Evolutionary conservation across 2,329 filamentous ascomycete genomes (phyloP).

Genomic region (Clonostachys rosea): DNA sequence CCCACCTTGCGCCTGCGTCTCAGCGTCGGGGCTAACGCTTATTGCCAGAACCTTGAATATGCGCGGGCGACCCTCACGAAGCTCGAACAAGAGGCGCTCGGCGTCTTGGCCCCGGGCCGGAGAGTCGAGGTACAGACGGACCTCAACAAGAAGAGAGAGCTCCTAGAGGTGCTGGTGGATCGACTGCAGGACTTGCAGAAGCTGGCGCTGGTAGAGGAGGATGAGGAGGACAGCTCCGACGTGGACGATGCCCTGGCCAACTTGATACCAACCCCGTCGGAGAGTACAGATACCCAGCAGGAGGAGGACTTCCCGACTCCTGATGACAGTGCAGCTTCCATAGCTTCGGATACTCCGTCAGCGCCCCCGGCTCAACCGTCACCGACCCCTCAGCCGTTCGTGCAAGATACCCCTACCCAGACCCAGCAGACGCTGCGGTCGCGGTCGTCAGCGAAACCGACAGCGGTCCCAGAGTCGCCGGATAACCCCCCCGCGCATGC

Average conservation of each 20-base stretch:
- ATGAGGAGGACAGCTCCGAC: conserved; percentile 32
- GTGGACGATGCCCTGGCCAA: conserved; percentile 53
- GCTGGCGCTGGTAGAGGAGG: conserved; percentile 32
- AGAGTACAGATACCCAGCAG: conserved; percentile 32
- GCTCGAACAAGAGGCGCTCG: conserved; percentile 64
- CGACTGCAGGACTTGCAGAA: conserved; percentile 65
- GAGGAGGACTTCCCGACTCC: background rate
- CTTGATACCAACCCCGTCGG: conserved; percentile 50
- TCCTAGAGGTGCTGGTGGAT: conserved; percentile 62
- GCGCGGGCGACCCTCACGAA: conserved; percentile 64
- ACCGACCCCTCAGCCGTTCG: background rate
- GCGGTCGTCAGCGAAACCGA: conserved; percentile 14
- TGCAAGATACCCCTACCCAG: conserved; percentile 15
- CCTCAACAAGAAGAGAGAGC: conserved; percentile 59
- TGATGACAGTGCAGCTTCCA: conserved; percentile 25
- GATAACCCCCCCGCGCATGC: conserved; percentile 14
- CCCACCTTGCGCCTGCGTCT: background rate
- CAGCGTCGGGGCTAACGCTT: conserved; percentile 40
- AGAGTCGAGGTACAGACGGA: conserved; percentile 59
- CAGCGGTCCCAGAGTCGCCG: background rate
- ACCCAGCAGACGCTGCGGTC: conserved; percentile 27
- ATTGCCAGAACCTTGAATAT: conserved; percentile 62
- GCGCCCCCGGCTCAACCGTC: conserved; percentile 8
- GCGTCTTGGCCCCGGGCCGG: conserved; percentile 51
- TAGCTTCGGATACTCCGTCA: conserved; percentile 45